Conservation (phyloP, 495 filamentous ascomycete species). For the Daldinia loculata region DNA sequence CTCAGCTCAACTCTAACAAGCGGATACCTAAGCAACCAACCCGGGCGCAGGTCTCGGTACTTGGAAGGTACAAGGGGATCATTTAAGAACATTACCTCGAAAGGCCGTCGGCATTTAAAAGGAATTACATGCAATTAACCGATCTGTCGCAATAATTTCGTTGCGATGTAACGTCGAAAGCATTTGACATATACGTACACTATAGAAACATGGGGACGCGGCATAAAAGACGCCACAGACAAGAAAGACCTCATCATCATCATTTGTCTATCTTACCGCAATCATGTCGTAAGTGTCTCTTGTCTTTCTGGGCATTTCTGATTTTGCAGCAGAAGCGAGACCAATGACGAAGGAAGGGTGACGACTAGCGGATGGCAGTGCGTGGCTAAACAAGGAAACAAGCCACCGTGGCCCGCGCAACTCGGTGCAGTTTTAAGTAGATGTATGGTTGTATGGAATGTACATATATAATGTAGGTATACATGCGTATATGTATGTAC, state of each 20-base stretch:
- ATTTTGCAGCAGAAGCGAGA: slow-evolving; percentile 14
- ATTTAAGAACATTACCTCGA: neutral
- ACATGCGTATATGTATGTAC: neutral
- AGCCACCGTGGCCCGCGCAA: slow-evolving; percentile 38
- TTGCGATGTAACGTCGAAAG: slow-evolving; percentile 7
- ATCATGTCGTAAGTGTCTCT: slow-evolving; percentile 9
- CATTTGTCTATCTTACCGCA: slow-evolving; percentile 16
- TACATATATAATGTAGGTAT: neutral
- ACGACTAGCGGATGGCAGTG: slow-evolving; percentile 30
- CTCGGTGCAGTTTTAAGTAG: neutral
- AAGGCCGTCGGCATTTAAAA: neutral
- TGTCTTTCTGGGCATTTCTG: neutral
- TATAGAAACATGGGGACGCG: too few species aligned
- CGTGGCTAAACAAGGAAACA: slow-evolving; percentile 45
- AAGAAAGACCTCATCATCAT: neutral
- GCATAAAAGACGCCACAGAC: neutral
- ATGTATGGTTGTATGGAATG: neutral
- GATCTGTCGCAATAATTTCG: neutral
- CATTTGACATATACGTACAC: neutral
- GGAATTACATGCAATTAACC: slow-evolving; percentile 6
- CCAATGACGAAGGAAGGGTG: slow-evolving; percentile 23
- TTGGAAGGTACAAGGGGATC: neutral
- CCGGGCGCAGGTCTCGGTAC: neutral
- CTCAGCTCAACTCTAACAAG: slow-evolving; percentile 5
- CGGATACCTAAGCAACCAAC: neutral